These are phyloP conservation scores for Entomophthora muscae DNA, from an alignment of 371 early-diverging fungal genomes.

Conservation along the genomic window DNA sequence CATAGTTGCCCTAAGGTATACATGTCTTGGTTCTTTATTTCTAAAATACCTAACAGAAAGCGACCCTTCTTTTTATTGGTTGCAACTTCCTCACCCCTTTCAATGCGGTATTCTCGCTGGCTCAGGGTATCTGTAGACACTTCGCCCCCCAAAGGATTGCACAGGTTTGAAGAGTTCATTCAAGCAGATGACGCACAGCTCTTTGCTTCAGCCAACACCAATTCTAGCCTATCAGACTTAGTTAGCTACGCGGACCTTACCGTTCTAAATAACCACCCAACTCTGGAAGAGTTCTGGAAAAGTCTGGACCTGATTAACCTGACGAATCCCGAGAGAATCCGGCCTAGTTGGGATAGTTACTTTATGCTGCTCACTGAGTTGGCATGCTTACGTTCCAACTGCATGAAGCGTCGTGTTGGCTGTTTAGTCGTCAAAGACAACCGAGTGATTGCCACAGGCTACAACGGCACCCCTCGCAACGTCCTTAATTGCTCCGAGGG, in stretches of 20 bases:
- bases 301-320: conserved; percentile 30
- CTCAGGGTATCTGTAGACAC: conserved; percentile 15
- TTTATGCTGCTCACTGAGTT: conserved; percentile 91
- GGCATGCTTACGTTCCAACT: conserved; percentile 68
- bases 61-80: conserved; percentile 78
- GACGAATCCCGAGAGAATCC: conserved; percentile 43
- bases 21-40: conserved; percentile 6
- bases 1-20: conserved; percentile 18
- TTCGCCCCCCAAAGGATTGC: neutral
- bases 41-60: conserved; percentile 29
- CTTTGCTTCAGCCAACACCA: neutral
- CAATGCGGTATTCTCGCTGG: conserved; percentile 40
- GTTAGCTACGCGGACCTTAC: conserved; percentile 33
- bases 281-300: conserved; percentile 17
- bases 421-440: conserved; percentile 82
- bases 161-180: conserved; percentile 5
- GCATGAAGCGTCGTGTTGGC: conserved; percentile 97
- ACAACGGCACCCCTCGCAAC: conserved; percentile 93
- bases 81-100: conserved; percentile 61
- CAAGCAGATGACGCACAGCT: conserved; percentile 1
- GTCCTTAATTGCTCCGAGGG: conserved; percentile 87
- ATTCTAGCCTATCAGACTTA: conserved; percentile 18
- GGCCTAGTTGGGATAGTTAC: conserved; percentile 92
- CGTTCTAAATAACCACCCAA: conserved; percentile 33
- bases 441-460: conserved; percentile 89